Base-by-base conservation (phyloP, 2,329 filamentous ascomycete genomes). In the Xylariales sp. region DNA sequence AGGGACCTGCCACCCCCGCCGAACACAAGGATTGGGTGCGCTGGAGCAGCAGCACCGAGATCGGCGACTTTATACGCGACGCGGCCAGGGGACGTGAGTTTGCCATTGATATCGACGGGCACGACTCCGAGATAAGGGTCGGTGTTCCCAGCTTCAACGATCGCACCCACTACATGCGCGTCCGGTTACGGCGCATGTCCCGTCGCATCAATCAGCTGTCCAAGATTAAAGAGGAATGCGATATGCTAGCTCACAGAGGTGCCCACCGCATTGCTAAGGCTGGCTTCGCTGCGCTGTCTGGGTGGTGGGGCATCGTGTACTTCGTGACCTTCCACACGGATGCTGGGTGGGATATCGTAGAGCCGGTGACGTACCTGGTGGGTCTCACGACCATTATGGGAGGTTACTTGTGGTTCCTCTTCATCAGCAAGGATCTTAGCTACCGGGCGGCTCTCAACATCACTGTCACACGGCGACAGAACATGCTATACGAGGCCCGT, bases 41-140 rank as follows among this genome's bases (percentile, higher is more conserved):
- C 20, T 96, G 90, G 90, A 89, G 84, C 30, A 80, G 81, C 29
- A 87, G 83, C 20, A 95, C 90, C 1, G 90, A 96, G 57, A 85
- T 96, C 21, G 90, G 90, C 8, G 90, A 95, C 63, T 96, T 96
- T 55, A 93, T 96, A 47, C 81, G 88, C 7, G 90, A 96, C 56
- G 89, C 90, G 0, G 87, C 89, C 1, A 73, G 87, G 4, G 87
- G 86, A 0, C 80, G 86, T 38, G 88, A 95, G 55, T 95, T 96
- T 55, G 80, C 84, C 4, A 81, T 96, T 29, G 78, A 84, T 37
- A 87, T 96, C 40, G 85, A 94, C 55, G 87, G 87, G 0, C 65
- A 69, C 40, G 46, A 59, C 10, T 48, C 63, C 12, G 79, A 88
- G 49, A 83, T 95, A 48, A 76, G 80, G 13, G 83, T 95, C 6